phyloP scores from a whole-genome alignment of 2,329 filamentous ascomycete species.

The Aspergillus fumigatiaffinis region DNA sequence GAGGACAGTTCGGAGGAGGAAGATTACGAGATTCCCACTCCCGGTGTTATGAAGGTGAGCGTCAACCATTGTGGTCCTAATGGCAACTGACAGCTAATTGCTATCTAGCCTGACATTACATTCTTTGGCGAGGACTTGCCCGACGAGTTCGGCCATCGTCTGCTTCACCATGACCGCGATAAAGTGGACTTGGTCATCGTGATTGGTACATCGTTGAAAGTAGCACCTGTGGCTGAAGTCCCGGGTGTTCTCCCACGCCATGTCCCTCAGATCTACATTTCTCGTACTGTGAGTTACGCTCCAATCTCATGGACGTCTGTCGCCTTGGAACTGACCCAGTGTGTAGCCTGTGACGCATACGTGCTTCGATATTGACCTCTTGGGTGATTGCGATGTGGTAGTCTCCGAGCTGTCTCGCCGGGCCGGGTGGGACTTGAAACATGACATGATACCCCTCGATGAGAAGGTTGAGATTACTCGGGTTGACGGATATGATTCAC shows the following conservation, averaged over 20 bases:
- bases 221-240: constrained; percentile 90
- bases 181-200: constrained; percentile 86
- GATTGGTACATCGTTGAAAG: constrained; percentile 93
- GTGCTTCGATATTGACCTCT: constrained; percentile 91
- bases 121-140: constrained; percentile 94
- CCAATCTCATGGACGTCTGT: not conserved
- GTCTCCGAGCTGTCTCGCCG: constrained; percentile 80
- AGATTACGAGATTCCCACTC: constrained; percentile 61
- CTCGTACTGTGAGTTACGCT: constrained; percentile 57
- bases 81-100: constrained; percentile 8
- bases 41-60: constrained; percentile 72
- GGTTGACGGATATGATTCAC: constrained; percentile 46
- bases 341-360: constrained; percentile 72
- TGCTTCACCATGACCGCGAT: constrained; percentile 76
- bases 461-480: constrained; percentile 57
- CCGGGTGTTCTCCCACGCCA: constrained; percentile 72
- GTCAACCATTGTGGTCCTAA: not conserved
- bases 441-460: constrained; percentile 74
- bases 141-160: constrained; percentile 72
- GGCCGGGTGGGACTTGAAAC: constrained; percentile 73
- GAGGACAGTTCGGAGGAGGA: constrained; percentile 56
- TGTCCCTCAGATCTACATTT: constrained; percentile 88
- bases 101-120: constrained; percentile 75
- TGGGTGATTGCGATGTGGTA: constrained; percentile 92
- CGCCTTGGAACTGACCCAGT: not conserved